A percentile compares a stretch with the other conserved stretches of the same genome.
Conservation (phyloP, 805 yeast species). For the Ogataea nakhonphanomensis region DNA sequence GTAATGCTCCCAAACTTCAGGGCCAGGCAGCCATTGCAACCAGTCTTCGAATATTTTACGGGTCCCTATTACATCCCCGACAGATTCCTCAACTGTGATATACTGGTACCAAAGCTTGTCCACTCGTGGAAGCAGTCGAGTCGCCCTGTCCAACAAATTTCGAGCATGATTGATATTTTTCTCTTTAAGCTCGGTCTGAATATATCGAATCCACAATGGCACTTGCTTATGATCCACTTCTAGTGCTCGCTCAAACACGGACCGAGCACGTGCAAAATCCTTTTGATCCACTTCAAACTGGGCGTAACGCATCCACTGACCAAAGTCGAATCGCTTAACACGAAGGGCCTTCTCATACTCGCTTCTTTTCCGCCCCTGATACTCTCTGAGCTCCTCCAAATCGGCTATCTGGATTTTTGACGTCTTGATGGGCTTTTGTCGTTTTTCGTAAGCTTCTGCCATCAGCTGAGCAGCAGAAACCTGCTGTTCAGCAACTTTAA, state of each 20-base stretch:
- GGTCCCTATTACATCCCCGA: slow-evolving; percentile 60
- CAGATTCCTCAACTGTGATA: slow-evolving; percentile 75
- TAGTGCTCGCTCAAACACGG: slow-evolving; percentile 83
- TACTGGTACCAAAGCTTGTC: slow-evolving; percentile 87
- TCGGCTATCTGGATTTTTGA: slow-evolving; percentile 59
- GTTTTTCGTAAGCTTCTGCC: slow-evolving; percentile 55
- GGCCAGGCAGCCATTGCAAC: slow-evolving; percentile 71
- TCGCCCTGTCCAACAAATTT: slow-evolving; percentile 76
- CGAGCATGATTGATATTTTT: slow-evolving; percentile 85
- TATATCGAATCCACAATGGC: slow-evolving; percentile 82
- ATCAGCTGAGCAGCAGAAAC: slow-evolving; percentile 64
- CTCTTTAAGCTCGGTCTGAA: slow-evolving; percentile 69
- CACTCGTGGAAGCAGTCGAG: slow-evolving; percentile 67
- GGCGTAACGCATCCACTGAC: slow-evolving; percentile 93
- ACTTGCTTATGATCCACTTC: slow-evolving; percentile 72
- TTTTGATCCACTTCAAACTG: slow-evolving; percentile 79
- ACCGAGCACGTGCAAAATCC: slow-evolving; percentile 75
- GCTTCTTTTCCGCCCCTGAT: slow-evolving; percentile 69
- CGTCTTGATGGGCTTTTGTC: slow-evolving; percentile 36
- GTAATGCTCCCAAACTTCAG: slow-evolving; percentile 70
- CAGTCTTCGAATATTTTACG: slow-evolving; percentile 71
- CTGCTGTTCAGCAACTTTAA: slow-evolving; percentile 44
- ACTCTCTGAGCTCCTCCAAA: slow-evolving; percentile 74
- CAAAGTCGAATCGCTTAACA: slow-evolving; percentile 73
- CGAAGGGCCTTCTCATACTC: slow-evolving; percentile 87